Evolutionary conservation across 768 basidiomycete genomes (phyloP).

Genomic region (Candolleomyces aberdarensis): DNA sequence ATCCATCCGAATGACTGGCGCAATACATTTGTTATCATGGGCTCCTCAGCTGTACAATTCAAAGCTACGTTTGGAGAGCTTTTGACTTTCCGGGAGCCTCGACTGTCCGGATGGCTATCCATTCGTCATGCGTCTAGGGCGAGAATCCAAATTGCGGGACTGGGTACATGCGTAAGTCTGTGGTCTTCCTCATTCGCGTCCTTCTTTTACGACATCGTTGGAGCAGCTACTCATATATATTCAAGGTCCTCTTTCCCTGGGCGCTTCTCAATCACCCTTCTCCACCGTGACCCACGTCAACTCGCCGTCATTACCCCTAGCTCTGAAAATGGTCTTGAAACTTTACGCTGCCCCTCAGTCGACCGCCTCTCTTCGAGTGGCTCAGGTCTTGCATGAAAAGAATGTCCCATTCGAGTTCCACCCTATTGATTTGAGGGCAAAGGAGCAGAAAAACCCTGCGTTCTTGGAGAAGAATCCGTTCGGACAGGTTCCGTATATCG

Average conservation of each 20-base stretch:
- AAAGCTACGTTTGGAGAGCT: too few relatives aligned
- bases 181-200: not conserved
- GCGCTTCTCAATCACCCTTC: too few relatives aligned
- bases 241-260: too few relatives aligned
- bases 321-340: constrained; percentile 38
- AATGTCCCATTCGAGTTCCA: constrained; percentile 52
- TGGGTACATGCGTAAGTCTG: not conserved
- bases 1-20: too few relatives aligned
- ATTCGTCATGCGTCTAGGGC: too few relatives aligned
- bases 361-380: constrained; percentile 48
- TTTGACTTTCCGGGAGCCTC: too few relatives aligned
- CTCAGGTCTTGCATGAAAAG: constrained; percentile 51
- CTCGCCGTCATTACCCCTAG: not conserved
- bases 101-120: too few relatives aligned
- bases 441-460: constrained; percentile 44
- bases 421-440: constrained; percentile 37
- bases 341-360: constrained; percentile 40
- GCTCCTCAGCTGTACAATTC: too few relatives aligned
- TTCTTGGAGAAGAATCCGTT: constrained; percentile 57
- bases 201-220: not conserved
- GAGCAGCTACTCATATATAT: not conserved
- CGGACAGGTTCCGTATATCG: constrained; percentile 59
- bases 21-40: too few relatives aligned
- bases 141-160: too few relatives aligned
- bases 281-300: too few relatives aligned